Evolutionary conservation across 2,329 filamentous ascomycete species (phyloP), one percentile per base, ranked within the genome.

Genomic region (Sclerotinia sclerotiorum): DNA sequence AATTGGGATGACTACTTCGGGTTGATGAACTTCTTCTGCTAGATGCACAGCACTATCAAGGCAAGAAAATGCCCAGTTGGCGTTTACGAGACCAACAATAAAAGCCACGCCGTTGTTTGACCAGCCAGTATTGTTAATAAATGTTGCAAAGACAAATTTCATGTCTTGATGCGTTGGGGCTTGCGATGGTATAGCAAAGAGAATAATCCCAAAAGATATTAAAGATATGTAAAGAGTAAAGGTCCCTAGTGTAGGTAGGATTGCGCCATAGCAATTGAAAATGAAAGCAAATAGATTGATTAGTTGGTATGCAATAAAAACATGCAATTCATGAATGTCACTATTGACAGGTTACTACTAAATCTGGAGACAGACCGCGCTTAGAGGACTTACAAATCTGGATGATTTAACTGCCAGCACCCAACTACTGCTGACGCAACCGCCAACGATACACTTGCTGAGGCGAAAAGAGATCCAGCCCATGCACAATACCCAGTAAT

Each of bases 91-190:
- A 5, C 67, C 67, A 24, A 68, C 62, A 48, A 68, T 35, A 32
- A 70, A 70, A 10, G 69, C 61, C 19, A 70, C 44, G 29, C 61
- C 61, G 24, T 66, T 65, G 19, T 32, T 70, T 21, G 67, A 24
- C 69, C 69, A 70, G 11, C 63, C 67, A 17, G 67, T 68, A 32
- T 56, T 52, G 44, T 70, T 69, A 32, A 57, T 57, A 57, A 70
- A 70, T n/a, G 69, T 70, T 35, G 61, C 63, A 24, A 70, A 69
- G 46, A 69, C 67, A 8, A 58, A 65, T n/a, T 66, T 63, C 2
- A 52, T 46, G 48, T 57, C 32, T 49, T 67, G 65, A 49, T 68
- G 66, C 4, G 65, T 46, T 63, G 65, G 65, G 56, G 65, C 65
- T 52, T 49, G 35, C 15, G 48, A 63, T 44, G 65, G 48, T 21